These are phyloP conservation scores for Phascolomyces articulosus DNA, from an alignment of 371 early-diverging fungal genomes.

Conservation along the genomic window DNA sequence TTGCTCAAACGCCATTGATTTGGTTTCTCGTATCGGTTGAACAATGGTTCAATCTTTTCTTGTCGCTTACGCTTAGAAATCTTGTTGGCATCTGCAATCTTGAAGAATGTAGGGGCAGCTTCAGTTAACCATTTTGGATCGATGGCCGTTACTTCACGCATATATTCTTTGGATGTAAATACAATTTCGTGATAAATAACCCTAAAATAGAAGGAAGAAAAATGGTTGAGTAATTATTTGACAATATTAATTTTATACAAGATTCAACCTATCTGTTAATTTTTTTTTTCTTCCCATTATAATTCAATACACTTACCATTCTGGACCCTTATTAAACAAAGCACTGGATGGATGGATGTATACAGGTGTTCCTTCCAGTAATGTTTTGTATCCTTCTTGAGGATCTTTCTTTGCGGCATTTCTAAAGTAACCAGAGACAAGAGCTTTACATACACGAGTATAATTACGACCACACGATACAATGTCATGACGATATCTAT, in stretches of 20 bases:
- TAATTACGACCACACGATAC: conserved; percentile 93
- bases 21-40: conserved; percentile 89
- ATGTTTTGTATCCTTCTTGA: conserved; percentile 96
- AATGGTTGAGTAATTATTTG: too few relatives aligned
- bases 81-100: conserved; percentile 88
- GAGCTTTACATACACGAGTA: conserved; percentile 85
- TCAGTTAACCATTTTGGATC: conserved; percentile 98
- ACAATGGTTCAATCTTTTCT: conserved; percentile 92
- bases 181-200: conserved; percentile 98
- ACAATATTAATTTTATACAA: too few relatives aligned
- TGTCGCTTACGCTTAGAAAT: conserved; percentile 92
- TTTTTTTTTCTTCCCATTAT: too few relatives aligned
- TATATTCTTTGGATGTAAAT: conserved; percentile 97
- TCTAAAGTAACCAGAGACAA: conserved; percentile 93
- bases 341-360: conserved; percentile 95
- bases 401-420: conserved; percentile 98
- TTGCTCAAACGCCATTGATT: conserved; percentile 89
- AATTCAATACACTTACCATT: conserved; percentile 73
- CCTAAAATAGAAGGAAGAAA: too few relatives aligned
- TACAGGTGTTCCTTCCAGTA: conserved; percentile 96
- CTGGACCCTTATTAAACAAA: conserved; percentile 94
- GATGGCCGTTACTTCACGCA: conserved; percentile 95
- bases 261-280: too few relatives aligned
- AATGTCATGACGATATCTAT: conserved; percentile 87
- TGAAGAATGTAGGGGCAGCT: conserved; percentile 96